Evolutionary conservation across 2,329 filamentous ascomycete genomes (phyloP).

Genomic region (Alternaria tenuissima): DNA sequence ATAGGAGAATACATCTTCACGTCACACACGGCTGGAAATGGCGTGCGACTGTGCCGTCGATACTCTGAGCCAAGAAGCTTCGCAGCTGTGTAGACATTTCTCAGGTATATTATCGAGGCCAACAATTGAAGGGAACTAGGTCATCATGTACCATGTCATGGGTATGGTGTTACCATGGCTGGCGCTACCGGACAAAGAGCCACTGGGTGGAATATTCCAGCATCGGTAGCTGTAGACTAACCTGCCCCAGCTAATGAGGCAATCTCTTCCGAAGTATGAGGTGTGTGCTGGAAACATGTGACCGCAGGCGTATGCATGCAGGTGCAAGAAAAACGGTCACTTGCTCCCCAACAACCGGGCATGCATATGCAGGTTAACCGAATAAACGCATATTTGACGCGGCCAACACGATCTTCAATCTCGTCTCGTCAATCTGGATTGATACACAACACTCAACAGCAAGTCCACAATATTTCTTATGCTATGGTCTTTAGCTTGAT

Average conservation of each 20-base stretch:
- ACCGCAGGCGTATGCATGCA: constrained; percentile 26
- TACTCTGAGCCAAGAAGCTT: not conserved
- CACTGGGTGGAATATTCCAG: not conserved
- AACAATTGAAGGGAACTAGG: not conserved
- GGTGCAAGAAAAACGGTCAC: constrained; percentile 14
- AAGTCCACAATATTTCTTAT: not conserved
- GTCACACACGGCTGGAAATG: constrained; percentile 6
- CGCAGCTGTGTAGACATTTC: not conserved
- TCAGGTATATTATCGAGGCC: not conserved
- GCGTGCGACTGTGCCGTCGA: constrained; percentile 12
- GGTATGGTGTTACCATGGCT: not conserved
- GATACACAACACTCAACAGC: not conserved
- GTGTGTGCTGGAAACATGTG: constrained; percentile 23
- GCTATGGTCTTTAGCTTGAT: not conserved
- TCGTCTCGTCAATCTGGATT: not conserved
- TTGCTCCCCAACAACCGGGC: constrained; percentile 3
- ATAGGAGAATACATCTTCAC: constrained; percentile 9
- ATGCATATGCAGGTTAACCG: constrained; percentile 24
- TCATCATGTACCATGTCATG: not conserved
- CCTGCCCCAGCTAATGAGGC: not conserved
- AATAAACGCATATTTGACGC: constrained; percentile 7
- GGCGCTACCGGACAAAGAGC: not conserved
- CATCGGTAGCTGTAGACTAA: not conserved
- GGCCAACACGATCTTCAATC: constrained; percentile 6
- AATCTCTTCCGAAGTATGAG: not conserved